Evolutionary conservation across 352 stramenopile genomes (phyloP).

Genomic region (Phytophthora lateralis): DNA sequence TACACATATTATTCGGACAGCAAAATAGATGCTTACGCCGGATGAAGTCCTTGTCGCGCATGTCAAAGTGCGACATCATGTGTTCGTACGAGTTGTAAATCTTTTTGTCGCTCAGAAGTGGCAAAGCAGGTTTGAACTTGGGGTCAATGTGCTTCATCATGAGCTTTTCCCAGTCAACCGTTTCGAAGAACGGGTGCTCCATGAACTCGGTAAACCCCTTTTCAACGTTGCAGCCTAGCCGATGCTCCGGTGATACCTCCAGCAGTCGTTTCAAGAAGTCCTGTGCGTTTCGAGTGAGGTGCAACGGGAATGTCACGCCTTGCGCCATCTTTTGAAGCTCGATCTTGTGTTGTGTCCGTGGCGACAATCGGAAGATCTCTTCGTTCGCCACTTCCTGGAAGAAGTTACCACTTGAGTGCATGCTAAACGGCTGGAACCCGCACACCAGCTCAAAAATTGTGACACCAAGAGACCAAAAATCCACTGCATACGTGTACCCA

Average conservation of each 20-base stretch:
- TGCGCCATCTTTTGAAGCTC: constrained; percentile 85
- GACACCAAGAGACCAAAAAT: constrained; percentile 86
- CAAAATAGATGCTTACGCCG: constrained; percentile 55
- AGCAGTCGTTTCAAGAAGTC: constrained; percentile 85
- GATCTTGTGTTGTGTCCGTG: constrained; percentile 78
- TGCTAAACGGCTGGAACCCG: constrained; percentile 84
- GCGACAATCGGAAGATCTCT: constrained; percentile 74
- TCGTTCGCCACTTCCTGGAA: constrained; percentile 83
- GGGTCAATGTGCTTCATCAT: constrained; percentile 90
- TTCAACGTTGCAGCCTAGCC: constrained; percentile 72
- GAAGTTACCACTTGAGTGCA: constrained; percentile 72
- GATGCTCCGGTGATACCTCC: constrained; percentile 73
- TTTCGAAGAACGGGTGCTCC: constrained; percentile 89
- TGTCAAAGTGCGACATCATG: constrained; percentile 90
- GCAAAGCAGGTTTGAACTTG: constrained; percentile 73
- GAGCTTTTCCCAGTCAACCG: constrained; percentile 84
- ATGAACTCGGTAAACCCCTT: constrained; percentile 89
- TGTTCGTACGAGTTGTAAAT: constrained; percentile 88
- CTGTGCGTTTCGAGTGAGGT: constrained; percentile 64
- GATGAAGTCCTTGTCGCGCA: constrained; percentile 85
- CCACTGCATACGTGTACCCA: constrained; percentile 77
- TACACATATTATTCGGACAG: not conserved
- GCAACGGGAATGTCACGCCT: constrained; percentile 61
- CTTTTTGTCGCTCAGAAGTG: constrained; percentile 75
- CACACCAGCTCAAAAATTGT: constrained; percentile 91